A percentile compares a stretch with the other conserved stretches of the same genome.
Conservation (phyloP, 805 yeast species). For the Debaryomyces maramus region DNA sequence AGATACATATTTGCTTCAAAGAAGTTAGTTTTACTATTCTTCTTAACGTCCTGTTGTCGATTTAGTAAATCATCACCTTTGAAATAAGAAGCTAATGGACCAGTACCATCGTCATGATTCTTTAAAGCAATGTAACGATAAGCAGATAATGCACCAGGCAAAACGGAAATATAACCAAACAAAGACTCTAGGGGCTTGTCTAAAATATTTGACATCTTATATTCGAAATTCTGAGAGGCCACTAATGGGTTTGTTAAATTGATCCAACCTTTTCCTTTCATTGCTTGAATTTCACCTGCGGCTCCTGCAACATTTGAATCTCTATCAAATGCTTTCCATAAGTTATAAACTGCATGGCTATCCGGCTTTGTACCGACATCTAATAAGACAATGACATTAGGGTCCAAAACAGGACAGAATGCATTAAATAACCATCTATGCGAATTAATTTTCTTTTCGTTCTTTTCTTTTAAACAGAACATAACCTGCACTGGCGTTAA, state of each 20-base stretch:
- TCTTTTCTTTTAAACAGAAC: slow-evolving; percentile 89
- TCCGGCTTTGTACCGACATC: slow-evolving; percentile 99
- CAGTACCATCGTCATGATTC: slow-evolving; percentile 87
- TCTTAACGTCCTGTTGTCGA: slow-evolving; percentile 19
- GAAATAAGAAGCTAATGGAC: slow-evolving; percentile 86
- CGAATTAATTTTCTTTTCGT: slow-evolving; percentile 91
- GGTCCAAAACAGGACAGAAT: slow-evolving; percentile 86
- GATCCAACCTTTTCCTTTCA: slow-evolving; percentile 86
- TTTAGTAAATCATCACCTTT: slow-evolving; percentile 69
- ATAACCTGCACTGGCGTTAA: slow-evolving; percentile 93
- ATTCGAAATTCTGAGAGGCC: slow-evolving; percentile 95
- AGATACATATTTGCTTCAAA: slow-evolving; percentile 96
- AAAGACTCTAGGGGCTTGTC: slow-evolving; percentile 93
- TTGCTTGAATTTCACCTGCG: slow-evolving; percentile 95
- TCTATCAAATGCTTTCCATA: slow-evolving; percentile 96
- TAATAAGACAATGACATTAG: slow-evolving; percentile 82
- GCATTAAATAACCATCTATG: slow-evolving; percentile 98
- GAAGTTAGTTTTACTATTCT: slow-evolving; percentile 62
- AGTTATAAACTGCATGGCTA: slow-evolving; percentile 79
- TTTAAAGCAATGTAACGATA: slow-evolving; percentile 85
- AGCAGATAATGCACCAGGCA: slow-evolving; percentile 96
- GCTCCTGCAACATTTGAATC: slow-evolving; percentile 99
- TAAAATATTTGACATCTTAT: slow-evolving; percentile 92
- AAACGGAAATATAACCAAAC: slow-evolving; percentile 89
- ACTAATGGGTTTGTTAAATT: slow-evolving; percentile 87